phyloP scores from a whole-genome alignment of 176 grass and related monocot genomes.

The maize (Zea mays) region DNA sequence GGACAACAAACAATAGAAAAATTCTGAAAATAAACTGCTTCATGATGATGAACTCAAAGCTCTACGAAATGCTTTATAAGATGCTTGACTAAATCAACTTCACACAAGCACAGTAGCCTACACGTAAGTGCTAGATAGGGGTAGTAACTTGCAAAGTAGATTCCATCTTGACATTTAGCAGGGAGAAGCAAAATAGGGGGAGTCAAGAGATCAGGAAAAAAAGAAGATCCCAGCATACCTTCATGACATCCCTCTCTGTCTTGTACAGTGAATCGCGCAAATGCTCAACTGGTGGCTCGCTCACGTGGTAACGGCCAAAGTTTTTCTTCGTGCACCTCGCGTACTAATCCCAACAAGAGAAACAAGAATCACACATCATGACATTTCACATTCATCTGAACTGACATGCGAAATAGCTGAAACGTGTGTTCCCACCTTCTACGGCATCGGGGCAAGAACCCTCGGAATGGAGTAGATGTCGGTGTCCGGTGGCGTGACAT shows the following conservation, averaged over 20 bases:
- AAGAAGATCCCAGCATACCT: conserved; percentile 49
- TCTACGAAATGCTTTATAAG: not conserved
- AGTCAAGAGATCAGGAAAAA: conserved; percentile 7
- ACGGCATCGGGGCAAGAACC: conserved; percentile 76
- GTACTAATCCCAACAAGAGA: conserved; percentile 50
- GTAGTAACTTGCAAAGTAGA: conserved; percentile 2
- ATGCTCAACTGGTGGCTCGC: conserved; percentile 72
- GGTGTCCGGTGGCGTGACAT: conserved; percentile 75
- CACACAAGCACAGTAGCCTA: not conserved
- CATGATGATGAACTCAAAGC: not conserved
- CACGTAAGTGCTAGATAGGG: not conserved
- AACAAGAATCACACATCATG: conserved; percentile 11
- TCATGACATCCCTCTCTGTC: conserved; percentile 72
- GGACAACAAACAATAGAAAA: conserved; percentile 11
- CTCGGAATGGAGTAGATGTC: conserved; percentile 89
- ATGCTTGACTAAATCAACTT: not conserved
- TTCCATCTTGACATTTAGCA: conserved; percentile 1
- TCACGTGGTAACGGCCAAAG: conserved; percentile 67
- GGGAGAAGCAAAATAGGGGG: not conserved
- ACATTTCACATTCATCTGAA: not conserved
- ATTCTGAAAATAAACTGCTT: not conserved
- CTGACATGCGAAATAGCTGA: conserved; percentile 7
- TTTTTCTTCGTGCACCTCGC: conserved; percentile 68
- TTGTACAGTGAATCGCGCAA: conserved; percentile 71
- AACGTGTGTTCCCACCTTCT: conserved; percentile 45